Percentiles rank a stretch among this genome's conserved stretches.
Conservation (phyloP, 805 yeast genomes). For the Saccharomycopsis fibuligera region DNA sequence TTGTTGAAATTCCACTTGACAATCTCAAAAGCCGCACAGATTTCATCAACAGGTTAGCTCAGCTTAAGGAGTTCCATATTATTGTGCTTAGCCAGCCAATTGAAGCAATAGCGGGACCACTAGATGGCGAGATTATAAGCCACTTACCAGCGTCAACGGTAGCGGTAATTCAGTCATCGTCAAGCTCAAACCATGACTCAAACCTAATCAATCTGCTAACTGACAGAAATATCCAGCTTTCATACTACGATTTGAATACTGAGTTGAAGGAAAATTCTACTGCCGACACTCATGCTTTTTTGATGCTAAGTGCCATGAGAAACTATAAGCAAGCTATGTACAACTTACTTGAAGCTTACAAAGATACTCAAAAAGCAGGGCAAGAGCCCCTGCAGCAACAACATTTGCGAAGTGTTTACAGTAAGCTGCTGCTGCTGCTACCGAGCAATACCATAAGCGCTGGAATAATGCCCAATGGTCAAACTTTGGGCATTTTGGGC, state of each 20-base stretch:
- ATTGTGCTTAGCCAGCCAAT: conserved; percentile 11
- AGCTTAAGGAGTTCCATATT: conserved; percentile 1
- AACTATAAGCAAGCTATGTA: conserved; percentile 8
- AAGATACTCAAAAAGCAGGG: background rate
- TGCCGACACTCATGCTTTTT: conserved; percentile 17
- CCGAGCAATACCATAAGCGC: background rate
- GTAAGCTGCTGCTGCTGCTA: too few species aligned
- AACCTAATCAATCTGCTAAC: conserved; percentile 6
- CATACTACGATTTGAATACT: conserved; percentile 2
- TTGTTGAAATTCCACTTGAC: background rate
- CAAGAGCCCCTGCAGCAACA: conserved; percentile 5
- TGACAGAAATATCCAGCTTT: conserved; percentile 10
- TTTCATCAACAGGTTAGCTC: background rate
- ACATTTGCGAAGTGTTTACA: too few species aligned
- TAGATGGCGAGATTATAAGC: conserved; percentile 11
- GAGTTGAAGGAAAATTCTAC: conserved; percentile 18
- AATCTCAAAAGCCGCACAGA: conserved; percentile 9
- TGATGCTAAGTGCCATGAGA: conserved; percentile 16
- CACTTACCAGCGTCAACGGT: conserved; percentile 10
- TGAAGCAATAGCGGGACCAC: conserved; percentile 4
- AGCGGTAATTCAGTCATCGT: conserved; percentile 12
- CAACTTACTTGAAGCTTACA: background rate
- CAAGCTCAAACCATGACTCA: conserved; percentile 1
- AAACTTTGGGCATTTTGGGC: conserved; percentile 14
- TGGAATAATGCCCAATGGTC: conserved; percentile 15